Evolutionary conservation across 1,284 basidiomycete species (phyloP), one percentile per base, ranked within the genome.

Genomic region (Mycosarcoma mackinlayi): DNA sequence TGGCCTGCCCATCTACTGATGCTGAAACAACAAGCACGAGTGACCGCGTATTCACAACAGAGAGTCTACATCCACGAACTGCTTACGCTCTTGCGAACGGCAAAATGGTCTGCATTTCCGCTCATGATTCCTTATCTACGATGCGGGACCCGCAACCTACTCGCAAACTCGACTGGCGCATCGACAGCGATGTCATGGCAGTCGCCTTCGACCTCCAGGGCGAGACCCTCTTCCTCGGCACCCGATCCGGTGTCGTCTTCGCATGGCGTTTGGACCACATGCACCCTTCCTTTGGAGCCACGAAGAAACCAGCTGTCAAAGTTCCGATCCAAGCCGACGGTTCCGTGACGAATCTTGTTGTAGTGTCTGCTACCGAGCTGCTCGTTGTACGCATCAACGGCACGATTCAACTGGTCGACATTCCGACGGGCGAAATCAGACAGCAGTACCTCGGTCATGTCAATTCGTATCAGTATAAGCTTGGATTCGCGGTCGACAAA

Each of bases 341-440:
- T 11, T 68, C 65, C 3, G 48, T 68, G 27, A 68, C 65, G 7
- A 41, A 68, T 11, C n/a, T 68, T 6, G 27, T 33, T 6, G 16
- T 30, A 3, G 46, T 56, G 2, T 57, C 52, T 3, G 24, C 28
- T 0, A 13, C 9, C 21, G 52, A 69, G 16, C 14, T 63, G 23
- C 19, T 69, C 24, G 27, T 63, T 2, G 60, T 63, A 4, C 42
- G 66, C n/a, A 57, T 59, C 48, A 56, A 59, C 8, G 66, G 57
- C 1, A 10, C 33, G 23, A 44, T 66, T 9, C 41, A 52, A 27
- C 28, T 71, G 6, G 9, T 71, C 33, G 48, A 62, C 25, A n/a
- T 33, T 4, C 4, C 10, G 2, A 44, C 37, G 0, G 37, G 49
- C 6, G 24, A 61, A 21, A 35, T 41, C 14, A 41, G 7, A 21